Evolutionary conservation across 805 yeast species (phyloP).

Genomic region (Lipomyces oligophaga): DNA sequence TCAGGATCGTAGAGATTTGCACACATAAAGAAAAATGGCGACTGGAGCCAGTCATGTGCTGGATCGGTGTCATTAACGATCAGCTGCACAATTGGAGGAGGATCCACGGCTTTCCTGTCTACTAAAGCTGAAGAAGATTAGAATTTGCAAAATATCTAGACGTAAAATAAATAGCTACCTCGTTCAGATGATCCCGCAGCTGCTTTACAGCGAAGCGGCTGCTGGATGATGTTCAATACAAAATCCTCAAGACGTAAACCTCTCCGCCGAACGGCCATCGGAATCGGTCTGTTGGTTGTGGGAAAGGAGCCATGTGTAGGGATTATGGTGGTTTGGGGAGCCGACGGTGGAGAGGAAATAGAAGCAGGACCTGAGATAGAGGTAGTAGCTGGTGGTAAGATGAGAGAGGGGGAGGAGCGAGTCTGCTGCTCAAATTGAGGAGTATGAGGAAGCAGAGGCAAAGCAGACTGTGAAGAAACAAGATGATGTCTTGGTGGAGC

Average conservation of each 20-base stretch:
- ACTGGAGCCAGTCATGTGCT: conserved; percentile 23
- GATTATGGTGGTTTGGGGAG: not conserved
- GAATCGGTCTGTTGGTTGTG: too few relatives aligned
- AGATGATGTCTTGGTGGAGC: not conserved
- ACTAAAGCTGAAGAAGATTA: conserved; percentile 12
- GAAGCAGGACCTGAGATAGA: too few relatives aligned
- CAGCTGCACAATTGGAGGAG: conserved; percentile 29
- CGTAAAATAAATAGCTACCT: too few relatives aligned
- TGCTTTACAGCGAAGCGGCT: conserved; percentile 24
- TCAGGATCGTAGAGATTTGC: conserved; percentile 22
- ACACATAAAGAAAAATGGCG: conserved; percentile 29
- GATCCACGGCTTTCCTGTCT: conserved; percentile 29
- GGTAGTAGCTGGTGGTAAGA: too few relatives aligned
- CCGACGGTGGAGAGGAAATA: too few relatives aligned
- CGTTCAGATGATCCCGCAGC: conserved; percentile 21
- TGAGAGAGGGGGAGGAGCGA: too few relatives aligned
- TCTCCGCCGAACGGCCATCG: conserved; percentile 15
- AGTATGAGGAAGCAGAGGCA: too few relatives aligned
- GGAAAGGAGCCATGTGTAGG: not conserved
- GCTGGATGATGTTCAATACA: conserved; percentile 24
- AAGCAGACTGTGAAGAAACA: too few relatives aligned
- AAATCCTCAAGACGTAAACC: conserved; percentile 19
- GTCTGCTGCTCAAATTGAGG: too few relatives aligned
- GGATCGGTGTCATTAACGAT: conserved; percentile 21
- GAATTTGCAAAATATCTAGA: too few relatives aligned